These are phyloP conservation scores for Fusarium lyarnte DNA, from an alignment of 2,329 filamentous ascomycete species.

Conservation along the genomic window DNA sequence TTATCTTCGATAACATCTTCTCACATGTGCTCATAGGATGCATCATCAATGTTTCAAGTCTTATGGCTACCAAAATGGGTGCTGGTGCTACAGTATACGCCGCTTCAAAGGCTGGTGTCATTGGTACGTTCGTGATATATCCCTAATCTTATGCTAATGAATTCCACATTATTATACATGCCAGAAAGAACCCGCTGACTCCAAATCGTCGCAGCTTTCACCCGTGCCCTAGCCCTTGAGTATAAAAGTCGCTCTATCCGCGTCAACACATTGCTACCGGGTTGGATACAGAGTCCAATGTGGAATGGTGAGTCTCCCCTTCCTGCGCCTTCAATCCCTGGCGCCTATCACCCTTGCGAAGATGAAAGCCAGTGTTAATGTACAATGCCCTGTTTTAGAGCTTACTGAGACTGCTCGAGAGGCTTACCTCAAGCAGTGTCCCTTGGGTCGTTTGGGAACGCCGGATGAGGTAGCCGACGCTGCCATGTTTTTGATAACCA, in stretches of 20 bases:
- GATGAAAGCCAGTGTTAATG: conserved; percentile 49
- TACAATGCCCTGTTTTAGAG: conserved; percentile 50
- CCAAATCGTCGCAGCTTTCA: conserved; percentile 64
- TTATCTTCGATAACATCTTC: neutral
- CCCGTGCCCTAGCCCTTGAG: conserved; percentile 72
- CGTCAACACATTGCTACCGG: conserved; percentile 83
- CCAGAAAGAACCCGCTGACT: conserved; percentile 29
- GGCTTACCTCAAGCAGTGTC: conserved; percentile 63
- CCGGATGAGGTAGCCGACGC: conserved; percentile 83
- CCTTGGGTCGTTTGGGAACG: conserved; percentile 71
- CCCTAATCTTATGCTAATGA: conserved; percentile 27
- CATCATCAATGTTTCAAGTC: conserved; percentile 84
- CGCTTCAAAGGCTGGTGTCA: conserved; percentile 81
- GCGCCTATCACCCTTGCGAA: conserved; percentile 10
- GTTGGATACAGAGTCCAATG: conserved; percentile 86
- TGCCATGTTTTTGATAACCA: conserved; percentile 78
- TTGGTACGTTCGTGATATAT: conserved; percentile 61
- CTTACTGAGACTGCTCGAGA: conserved; percentile 52
- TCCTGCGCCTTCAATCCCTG: conserved; percentile 19
- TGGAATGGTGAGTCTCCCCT: conserved; percentile 66
- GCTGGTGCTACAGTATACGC: conserved; percentile 78
- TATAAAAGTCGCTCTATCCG: conserved; percentile 70
- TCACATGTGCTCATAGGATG: conserved; percentile 56
- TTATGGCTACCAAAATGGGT: conserved; percentile 76
- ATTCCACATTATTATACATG: conserved; percentile 38